These are phyloP conservation scores for Rhizopogon vesiculosus DNA, from an alignment of 768 basidiomycete species.

Conservation along the genomic window DNA sequence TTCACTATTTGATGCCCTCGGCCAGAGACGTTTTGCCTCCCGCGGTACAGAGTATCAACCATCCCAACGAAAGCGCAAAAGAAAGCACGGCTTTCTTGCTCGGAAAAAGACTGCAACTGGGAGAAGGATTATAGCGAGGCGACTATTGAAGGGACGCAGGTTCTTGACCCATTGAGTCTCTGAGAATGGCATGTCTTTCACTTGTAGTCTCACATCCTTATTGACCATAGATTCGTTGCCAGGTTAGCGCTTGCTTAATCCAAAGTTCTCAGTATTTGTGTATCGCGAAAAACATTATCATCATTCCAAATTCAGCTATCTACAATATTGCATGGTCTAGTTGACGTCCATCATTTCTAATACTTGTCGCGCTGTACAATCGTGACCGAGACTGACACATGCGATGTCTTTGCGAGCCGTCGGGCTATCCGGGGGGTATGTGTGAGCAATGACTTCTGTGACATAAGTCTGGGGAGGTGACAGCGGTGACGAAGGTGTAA, in stretches of 20 bases:
- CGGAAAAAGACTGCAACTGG: conserved; percentile 66
- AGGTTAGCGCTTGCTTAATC: not conserved
- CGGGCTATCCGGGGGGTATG: not conserved
- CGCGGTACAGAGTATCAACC: conserved; percentile 94
- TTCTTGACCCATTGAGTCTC: conserved; percentile 68
- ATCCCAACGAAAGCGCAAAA: conserved; percentile 89
- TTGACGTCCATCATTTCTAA: not conserved
- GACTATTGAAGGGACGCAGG: conserved; percentile 72
- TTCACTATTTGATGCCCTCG: not conserved
- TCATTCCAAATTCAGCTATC: no score
- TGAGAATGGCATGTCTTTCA: conserved; percentile 8
- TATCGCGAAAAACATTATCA: no score
- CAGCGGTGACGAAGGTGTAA: conserved; percentile 57
- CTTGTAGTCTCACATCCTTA: not conserved
- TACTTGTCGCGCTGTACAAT: not conserved
- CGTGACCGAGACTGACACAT: not conserved
- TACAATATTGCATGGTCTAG: not conserved
- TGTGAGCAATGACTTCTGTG: not conserved
- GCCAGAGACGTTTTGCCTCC: conserved; percentile 46
- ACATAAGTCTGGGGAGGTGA: conserved; percentile 51
- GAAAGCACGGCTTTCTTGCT: conserved; percentile 87
- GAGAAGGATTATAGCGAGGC: conserved; percentile 64
- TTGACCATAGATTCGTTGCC: not conserved
- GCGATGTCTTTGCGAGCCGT: not conserved
- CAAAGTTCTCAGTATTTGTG: not conserved